Evolutionary conservation across 2,329 filamentous ascomycete species (phyloP).

Genomic region (Botrytis cinerea): DNA sequence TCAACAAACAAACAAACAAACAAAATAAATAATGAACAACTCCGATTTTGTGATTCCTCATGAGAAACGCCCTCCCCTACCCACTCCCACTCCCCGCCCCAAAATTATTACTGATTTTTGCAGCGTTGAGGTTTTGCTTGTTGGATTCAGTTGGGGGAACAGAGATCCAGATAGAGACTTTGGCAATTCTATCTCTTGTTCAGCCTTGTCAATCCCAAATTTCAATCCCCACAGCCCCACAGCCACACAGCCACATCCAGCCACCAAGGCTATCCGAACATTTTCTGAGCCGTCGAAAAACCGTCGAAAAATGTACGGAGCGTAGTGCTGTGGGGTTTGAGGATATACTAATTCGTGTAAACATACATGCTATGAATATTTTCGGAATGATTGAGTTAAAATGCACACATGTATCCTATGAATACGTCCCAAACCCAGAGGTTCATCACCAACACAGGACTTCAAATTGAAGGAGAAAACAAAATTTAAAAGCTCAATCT

Average conservation of each 20-base stretch:
- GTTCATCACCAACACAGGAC: not conserved
- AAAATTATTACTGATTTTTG: not conserved
- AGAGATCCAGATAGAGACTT: slow-evolving; percentile 49
- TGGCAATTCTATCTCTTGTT: slow-evolving; percentile 57
- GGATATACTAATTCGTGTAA: not conserved
- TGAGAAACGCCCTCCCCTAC: not conserved
- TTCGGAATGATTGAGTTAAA: not conserved
- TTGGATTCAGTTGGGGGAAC: slow-evolving; percentile 70
- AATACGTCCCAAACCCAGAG: not conserved
- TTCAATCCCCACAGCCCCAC: not conserved
- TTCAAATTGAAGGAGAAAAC: too few relatives aligned
- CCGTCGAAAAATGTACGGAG: not conserved
- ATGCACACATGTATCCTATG: not conserved
- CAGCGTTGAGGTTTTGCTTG: not conserved
- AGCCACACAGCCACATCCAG: not conserved
- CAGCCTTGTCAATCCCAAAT: slow-evolving; percentile 35
- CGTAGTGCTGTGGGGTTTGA: not conserved
- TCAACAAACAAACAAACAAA: not conserved
- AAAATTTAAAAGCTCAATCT: not conserved
- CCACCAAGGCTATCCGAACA: not conserved
- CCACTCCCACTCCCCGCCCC: too few relatives aligned
- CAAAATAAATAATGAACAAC: not conserved
- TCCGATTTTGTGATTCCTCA: not conserved
- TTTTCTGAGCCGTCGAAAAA: not conserved
- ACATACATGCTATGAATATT: not conserved